These are phyloP conservation scores for Medicago ruthenica DNA, from an alignment of 306 rosid genomes.

Conservation along the genomic window DNA sequence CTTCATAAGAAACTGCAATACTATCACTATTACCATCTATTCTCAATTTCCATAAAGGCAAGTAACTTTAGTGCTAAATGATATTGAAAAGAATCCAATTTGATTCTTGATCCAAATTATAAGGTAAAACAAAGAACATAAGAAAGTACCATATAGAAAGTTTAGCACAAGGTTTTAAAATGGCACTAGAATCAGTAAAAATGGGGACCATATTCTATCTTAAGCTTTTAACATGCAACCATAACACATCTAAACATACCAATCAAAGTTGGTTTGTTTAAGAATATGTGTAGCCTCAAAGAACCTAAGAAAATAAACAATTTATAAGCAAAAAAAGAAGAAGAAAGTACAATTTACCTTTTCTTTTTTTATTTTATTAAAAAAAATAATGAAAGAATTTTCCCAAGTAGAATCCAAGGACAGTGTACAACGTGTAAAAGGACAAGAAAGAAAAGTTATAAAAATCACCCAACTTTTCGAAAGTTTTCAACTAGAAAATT, in stretches of 20 bases:
- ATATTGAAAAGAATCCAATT: constrained; percentile 12
- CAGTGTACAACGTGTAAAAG: constrained; percentile 48
- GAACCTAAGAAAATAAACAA: constrained; percentile 18
- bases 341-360: constrained; percentile 25
- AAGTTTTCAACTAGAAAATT: constrained; percentile 56
- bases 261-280: constrained; percentile 36
- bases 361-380: constrained; percentile 24
- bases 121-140: constrained; percentile 18
- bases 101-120: neutral
- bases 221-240: constrained; percentile 27
- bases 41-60: neutral
- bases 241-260: neutral
- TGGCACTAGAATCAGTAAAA: constrained; percentile 20
- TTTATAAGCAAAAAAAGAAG: constrained; percentile 20
- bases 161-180: neutral
- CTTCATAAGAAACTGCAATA: neutral
- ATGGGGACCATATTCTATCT: constrained; percentile 39
- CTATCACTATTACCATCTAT: neutral
- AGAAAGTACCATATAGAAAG: constrained; percentile 17
- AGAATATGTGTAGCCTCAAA: constrained; percentile 25
- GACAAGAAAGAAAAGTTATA: constrained; percentile 56
- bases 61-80: constrained; percentile 34
- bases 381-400: constrained; percentile 36
- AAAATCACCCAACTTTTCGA: constrained; percentile 45
- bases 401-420: constrained; percentile 55